Percentiles rank a stretch among this genome's conserved stretches.
Evolutionary conservation across 805 yeast genomes (phyloP).

Genomic region (Trichomonascus vanleenenianus): DNA sequence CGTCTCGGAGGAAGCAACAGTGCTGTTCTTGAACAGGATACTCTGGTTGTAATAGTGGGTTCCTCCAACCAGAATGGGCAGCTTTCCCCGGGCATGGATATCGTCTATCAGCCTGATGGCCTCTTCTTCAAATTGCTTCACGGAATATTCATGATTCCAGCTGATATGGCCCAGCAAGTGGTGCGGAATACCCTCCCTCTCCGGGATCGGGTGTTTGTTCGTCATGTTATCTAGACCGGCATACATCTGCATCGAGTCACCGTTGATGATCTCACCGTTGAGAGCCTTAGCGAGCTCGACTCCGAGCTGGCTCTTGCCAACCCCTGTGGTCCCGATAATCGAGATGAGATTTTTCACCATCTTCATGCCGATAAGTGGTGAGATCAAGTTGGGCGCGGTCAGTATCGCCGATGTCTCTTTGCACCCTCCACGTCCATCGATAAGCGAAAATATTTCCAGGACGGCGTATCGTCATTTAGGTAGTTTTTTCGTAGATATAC

Average conservation of each 20-base stretch:
- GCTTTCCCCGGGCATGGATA: conserved; percentile 56
- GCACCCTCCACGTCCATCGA: no score
- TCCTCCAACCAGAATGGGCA: conserved; percentile 91
- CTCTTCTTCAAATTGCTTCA: conserved; percentile 70
- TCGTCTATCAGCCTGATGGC: conserved; percentile 54
- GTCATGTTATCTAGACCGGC: conserved; percentile 65
- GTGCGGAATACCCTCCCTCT: conserved; percentile 68
- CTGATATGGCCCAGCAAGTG: conserved; percentile 79
- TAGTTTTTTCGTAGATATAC: no score
- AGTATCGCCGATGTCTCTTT: no score
- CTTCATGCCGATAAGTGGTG: no score
- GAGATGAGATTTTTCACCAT: conserved; percentile 41
- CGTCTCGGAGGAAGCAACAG: conserved; percentile 35
- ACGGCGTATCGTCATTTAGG: no score
- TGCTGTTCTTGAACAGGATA: conserved; percentile 61
- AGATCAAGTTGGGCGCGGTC: no score
- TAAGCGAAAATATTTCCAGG: no score
- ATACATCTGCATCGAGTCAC: conserved; percentile 97
- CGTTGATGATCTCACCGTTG: conserved; percentile 87
- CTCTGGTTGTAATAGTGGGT: conserved; percentile 90
- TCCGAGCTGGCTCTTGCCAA: conserved; percentile 83
- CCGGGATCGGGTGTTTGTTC: conserved; percentile 81
- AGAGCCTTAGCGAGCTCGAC: conserved; percentile 69
- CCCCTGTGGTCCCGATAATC: conserved; percentile 91
- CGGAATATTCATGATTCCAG: conserved; percentile 76